Evolutionary conservation across 805 yeast species (phyloP).

Genomic region (Ogataea trehaloabstinens): DNA sequence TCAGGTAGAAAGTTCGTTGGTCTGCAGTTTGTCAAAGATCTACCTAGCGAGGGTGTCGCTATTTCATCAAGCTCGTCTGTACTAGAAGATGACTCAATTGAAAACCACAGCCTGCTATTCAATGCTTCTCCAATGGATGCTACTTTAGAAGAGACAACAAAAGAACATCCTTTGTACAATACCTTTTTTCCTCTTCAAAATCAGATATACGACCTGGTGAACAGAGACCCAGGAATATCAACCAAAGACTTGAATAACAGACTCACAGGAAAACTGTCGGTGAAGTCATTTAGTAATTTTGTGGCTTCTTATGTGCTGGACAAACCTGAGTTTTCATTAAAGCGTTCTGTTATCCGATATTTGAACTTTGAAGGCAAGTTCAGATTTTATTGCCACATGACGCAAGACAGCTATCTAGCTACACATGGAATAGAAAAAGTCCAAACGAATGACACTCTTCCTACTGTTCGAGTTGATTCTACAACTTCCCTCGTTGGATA

Average conservation of each 20-base stretch:
- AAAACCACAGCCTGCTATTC: slow-evolving; percentile 35
- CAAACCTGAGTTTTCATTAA: slow-evolving; percentile 16
- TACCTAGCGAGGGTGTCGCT: slow-evolving; percentile 17
- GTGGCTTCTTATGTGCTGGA: slow-evolving; percentile 13
- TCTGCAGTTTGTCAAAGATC: slow-evolving; percentile 22
- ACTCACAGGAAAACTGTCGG: slow-evolving; percentile 55
- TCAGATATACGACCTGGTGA: slow-evolving; percentile 52
- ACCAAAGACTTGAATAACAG: slow-evolving; percentile 50
- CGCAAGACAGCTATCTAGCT: slow-evolving; percentile 38
- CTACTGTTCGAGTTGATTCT: slow-evolving; percentile 1
- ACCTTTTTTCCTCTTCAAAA: slow-evolving; percentile 59
- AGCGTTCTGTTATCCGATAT: slow-evolving; percentile 48
- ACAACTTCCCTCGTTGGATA: slow-evolving; percentile 12
- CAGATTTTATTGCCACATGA: slow-evolving; percentile 66
- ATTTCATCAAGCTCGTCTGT: slow-evolving; percentile 6
- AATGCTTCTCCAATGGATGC: slow-evolving; percentile 24
- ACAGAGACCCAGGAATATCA: slow-evolving; percentile 53
- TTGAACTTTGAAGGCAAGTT: slow-evolving; percentile 73
- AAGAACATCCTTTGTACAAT: slow-evolving; percentile 39
- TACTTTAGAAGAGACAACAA: slow-evolving; percentile 18
- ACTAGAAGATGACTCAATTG: slow-evolving; percentile 10
- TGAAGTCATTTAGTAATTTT: slow-evolving; percentile 26
- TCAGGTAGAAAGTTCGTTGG: slow-evolving; percentile 23
- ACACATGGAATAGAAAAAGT: slow-evolving; percentile 25
- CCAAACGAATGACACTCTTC: slow-evolving; percentile 1